Percentiles rank a stretch among this genome's conserved stretches.
Conservation (phyloP, 2,329 filamentous ascomycete genomes). For the Penicillium verrucosum region DNA sequence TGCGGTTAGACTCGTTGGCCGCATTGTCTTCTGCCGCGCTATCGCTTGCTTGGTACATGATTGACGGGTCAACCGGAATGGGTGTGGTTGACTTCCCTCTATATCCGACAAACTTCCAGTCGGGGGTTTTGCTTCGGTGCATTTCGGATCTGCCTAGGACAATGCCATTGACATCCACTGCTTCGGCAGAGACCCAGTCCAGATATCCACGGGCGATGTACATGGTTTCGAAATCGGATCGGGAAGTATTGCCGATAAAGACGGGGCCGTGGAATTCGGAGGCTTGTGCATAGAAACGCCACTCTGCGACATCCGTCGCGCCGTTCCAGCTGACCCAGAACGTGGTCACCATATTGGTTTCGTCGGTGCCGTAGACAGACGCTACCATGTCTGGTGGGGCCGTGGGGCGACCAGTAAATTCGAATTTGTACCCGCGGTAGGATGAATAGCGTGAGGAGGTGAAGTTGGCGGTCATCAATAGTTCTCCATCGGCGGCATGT, state of each 20-base stretch:
- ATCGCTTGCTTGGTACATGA: constrained; percentile 1
- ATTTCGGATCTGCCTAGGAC: constrained; percentile 17
- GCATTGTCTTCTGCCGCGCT: background rate
- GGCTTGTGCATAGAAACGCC: constrained; percentile 34
- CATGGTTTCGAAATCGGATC: constrained; percentile 22
- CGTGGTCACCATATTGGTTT: constrained; percentile 27
- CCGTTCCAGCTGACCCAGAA: constrained; percentile 39
- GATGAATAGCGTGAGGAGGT: constrained; percentile 32
- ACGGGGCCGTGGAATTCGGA: constrained; percentile 20
- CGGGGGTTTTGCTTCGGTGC: constrained; percentile 17
- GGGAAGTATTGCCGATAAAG: constrained; percentile 17
- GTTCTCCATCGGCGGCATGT: constrained; percentile 26
- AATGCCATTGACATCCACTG: constrained; percentile 17
- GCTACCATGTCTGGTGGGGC: constrained; percentile 31
- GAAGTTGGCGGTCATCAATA: constrained; percentile 35
- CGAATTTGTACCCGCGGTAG: constrained; percentile 41
- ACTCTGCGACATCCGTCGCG: constrained; percentile 37
- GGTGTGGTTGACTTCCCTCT: constrained; percentile 12
- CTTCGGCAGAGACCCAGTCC: constrained; percentile 23
- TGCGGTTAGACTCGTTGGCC: background rate
- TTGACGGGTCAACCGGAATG: constrained; percentile 15
- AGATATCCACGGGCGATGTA: constrained; percentile 21
- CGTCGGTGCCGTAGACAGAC: constrained; percentile 27
- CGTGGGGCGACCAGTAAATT: constrained; percentile 34
- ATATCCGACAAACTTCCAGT: constrained; percentile 19